Evolutionary conservation across 1,284 basidiomycete species (phyloP).

Genomic region (Mycena citricolor): DNA sequence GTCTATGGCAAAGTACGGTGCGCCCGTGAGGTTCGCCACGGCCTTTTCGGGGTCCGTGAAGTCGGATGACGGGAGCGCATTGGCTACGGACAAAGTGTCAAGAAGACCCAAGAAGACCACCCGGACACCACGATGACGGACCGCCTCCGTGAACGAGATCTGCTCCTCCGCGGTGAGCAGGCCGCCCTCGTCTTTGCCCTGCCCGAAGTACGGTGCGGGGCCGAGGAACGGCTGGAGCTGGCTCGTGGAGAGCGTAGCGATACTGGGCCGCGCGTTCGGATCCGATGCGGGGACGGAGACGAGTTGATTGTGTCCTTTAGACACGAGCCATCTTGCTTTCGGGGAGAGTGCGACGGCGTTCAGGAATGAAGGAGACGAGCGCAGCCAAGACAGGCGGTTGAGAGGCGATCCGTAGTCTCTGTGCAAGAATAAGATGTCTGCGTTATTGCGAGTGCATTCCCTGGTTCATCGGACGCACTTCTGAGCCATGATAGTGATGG

Average conservation of each 20-base stretch:
- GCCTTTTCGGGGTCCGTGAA: slow-evolving; percentile 49
- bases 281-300: slow-evolving; percentile 36
- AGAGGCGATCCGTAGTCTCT: slow-evolving; percentile 69
- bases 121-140: slow-evolving; percentile 55
- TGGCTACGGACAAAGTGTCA: slow-evolving; percentile 52
- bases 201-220: slow-evolving; percentile 59
- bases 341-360: slow-evolving; percentile 62
- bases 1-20: slow-evolving; percentile 32
- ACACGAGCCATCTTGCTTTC: slow-evolving; percentile 71
- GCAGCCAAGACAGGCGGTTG: slow-evolving; percentile 85
- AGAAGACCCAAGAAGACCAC: slow-evolving; percentile 72
- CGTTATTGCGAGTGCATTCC: not conserved
- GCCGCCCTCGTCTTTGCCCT: slow-evolving; percentile 55
- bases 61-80: slow-evolving; percentile 61
- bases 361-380: slow-evolving; percentile 69
- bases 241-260: slow-evolving; percentile 55
- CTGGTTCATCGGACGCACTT: not conserved
- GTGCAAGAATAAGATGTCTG: slow-evolving; percentile 57
- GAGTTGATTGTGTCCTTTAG: slow-evolving; percentile 69
- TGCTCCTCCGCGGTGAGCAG: slow-evolving; percentile 38
- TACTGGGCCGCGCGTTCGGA: slow-evolving; percentile 30
- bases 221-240: slow-evolving; percentile 57
- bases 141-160: slow-evolving; percentile 57
- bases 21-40: slow-evolving; percentile 50
- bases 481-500: no score